Evolutionary conservation across 208 protist genomes (phyloP).

Genomic region (Novymonas esmeraldas): DNA sequence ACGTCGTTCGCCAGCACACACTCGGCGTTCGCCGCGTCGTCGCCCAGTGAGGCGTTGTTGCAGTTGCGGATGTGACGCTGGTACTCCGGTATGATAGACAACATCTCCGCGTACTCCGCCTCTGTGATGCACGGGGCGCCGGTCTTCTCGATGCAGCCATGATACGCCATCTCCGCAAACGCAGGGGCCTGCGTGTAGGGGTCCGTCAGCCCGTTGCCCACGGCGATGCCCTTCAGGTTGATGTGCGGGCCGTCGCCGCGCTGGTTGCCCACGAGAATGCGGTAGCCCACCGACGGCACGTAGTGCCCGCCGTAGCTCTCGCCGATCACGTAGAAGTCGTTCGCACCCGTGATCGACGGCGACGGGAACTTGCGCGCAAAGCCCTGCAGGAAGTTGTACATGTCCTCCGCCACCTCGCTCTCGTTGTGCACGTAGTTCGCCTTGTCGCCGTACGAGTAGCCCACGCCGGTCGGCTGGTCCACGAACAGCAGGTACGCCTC

Average conservation of each 20-base stretch:
- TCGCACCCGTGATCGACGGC: slow-evolving; percentile 54
- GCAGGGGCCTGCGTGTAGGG: slow-evolving; percentile 71
- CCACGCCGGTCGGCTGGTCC: slow-evolving; percentile 90
- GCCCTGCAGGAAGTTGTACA: slow-evolving; percentile 84
- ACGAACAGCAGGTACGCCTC: slow-evolving; percentile 89
- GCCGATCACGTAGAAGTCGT: slow-evolving; percentile 81
- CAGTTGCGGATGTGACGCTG: background rate
- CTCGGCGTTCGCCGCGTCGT: background rate
- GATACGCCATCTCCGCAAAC: slow-evolving; percentile 64
- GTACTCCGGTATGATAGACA: slow-evolving; percentile 4
- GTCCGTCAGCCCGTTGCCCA: slow-evolving; percentile 92
- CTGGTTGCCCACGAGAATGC: slow-evolving; percentile 51
- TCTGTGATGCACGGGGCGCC: slow-evolving; percentile 56
- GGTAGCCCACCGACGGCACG: slow-evolving; percentile 51
- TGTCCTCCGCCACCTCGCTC: slow-evolving; percentile 75
- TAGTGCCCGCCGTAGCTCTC: slow-evolving; percentile 90
- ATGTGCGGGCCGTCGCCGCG: slow-evolving; percentile 38
- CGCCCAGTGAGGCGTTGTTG: background rate
- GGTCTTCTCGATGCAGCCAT: slow-evolving; percentile 53
- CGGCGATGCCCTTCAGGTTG: slow-evolving; percentile 69
- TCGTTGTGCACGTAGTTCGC: slow-evolving; percentile 74
- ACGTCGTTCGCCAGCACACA: no score
- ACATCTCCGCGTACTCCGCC: slow-evolving; percentile 47
- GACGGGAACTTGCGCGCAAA: slow-evolving; percentile 60
- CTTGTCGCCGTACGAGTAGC: slow-evolving; percentile 76